Percentiles rank a stretch among this genome's conserved stretches.
Conservation (phyloP, 352 stramenopile species). For the Globisporangium alternatum region DNA sequence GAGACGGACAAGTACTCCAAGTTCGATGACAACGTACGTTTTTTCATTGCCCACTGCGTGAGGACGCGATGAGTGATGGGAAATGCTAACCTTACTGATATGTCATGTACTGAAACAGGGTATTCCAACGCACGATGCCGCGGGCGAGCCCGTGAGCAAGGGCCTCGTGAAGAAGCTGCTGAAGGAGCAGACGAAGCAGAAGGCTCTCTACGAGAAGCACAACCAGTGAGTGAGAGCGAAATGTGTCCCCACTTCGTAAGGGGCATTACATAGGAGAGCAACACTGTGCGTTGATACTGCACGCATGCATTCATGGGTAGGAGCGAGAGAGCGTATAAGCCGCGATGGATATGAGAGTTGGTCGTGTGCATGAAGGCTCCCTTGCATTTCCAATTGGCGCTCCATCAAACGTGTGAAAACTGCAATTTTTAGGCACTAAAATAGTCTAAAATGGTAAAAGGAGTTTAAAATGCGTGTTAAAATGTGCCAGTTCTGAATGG, state of each 20-base stretch:
- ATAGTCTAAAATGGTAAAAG: too few relatives aligned
- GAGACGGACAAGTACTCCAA: constrained; percentile 88
- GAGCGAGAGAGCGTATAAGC: background rate
- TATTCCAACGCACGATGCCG: constrained; percentile 92
- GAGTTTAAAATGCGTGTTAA: background rate
- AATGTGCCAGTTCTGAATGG: background rate
- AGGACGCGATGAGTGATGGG: background rate
- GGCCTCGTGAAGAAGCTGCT: constrained; percentile 95
- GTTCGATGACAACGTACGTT: constrained; percentile 86
- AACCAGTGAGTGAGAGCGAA: constrained; percentile 20
- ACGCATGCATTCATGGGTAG: background rate
- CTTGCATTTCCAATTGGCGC: too few relatives aligned
- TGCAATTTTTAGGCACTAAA: too few relatives aligned
- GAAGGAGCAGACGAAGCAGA: constrained; percentile 97
- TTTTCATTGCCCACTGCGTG: background rate
- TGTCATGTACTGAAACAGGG: constrained; percentile 44
- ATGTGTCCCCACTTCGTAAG: background rate
- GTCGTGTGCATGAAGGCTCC: too few relatives aligned
- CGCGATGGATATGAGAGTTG: background rate
- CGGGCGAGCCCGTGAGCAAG: constrained; percentile 94
- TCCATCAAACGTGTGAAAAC: too few relatives aligned
- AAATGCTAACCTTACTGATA: background rate
- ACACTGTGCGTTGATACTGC: background rate
- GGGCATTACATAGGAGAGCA: background rate
- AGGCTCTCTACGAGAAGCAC: constrained; percentile 86